Percentiles rank a stretch among this genome's conserved stretches.
phyloP scores from a whole-genome alignment of 176 grass and related monocot genomes.

The Coix lacrymajobi region DNA sequence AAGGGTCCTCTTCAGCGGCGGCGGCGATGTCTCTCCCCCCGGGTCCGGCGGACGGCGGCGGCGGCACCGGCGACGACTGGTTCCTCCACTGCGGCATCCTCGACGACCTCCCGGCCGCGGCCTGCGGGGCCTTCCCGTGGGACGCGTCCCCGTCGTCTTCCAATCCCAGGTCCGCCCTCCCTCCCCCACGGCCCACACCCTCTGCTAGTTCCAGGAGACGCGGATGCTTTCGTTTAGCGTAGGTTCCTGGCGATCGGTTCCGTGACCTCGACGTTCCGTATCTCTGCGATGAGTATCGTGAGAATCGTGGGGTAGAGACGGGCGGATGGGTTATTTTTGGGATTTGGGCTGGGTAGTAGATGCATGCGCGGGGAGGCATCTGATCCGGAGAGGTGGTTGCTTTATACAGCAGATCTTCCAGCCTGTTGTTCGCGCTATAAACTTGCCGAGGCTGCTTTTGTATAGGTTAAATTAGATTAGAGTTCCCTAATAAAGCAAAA shows the following conservation, averaged over 20 bases:
- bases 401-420: neutral
- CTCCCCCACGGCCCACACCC: neutral
- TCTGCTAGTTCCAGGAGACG: neutral
- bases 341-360: neutral
- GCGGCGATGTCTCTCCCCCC: conserved; percentile 38
- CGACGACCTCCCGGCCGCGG: conserved; percentile 41
- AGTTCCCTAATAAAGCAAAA: neutral
- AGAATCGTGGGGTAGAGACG: neutral
- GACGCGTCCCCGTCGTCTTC: conserved; percentile 37
- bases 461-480: neutral
- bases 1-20: conserved; percentile 24
- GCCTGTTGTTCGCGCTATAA: neutral
- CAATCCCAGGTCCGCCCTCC: conserved; percentile 35
- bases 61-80: conserved; percentile 31
- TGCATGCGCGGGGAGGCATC: neutral
- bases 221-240: neutral
- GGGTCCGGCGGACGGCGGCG: conserved; percentile 16
- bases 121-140: conserved; percentile 48
- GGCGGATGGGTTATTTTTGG: neutral
- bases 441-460: neutral
- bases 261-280: neutral
- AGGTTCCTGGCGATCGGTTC: neutral
- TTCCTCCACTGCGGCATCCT: conserved; percentile 56
- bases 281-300: neutral
- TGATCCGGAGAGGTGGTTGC: neutral